Evolutionary conservation across 2,329 filamentous ascomycete genomes (phyloP).

Genomic region (Colletotrichum filicis): DNA sequence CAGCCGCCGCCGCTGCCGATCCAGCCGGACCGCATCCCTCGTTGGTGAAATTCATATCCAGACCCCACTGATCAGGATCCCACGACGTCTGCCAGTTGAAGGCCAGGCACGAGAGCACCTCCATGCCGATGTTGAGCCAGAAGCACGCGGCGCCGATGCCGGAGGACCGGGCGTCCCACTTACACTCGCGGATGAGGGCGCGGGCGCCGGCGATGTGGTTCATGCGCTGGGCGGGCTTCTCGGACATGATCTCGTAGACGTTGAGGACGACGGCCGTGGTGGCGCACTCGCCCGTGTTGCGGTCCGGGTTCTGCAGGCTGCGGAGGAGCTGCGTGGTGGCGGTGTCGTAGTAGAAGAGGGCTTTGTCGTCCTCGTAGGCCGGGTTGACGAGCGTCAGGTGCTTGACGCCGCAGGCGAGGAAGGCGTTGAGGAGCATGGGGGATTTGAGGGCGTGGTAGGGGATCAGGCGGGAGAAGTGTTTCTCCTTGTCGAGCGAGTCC

Average conservation of each 20-base stretch:
- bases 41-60: slow-evolving; percentile 77
- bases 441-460: slow-evolving; percentile 85
- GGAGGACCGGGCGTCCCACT: slow-evolving; percentile 82
- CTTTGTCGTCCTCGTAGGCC: slow-evolving; percentile 79
- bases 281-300: slow-evolving; percentile 86
- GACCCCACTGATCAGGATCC: slow-evolving; percentile 90
- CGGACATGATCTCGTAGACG: slow-evolving; percentile 93
- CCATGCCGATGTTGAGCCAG: slow-evolving; percentile 92
- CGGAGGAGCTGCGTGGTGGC: slow-evolving; percentile 83
- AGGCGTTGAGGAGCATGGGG: slow-evolving; percentile 89
- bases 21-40: slow-evolving; percentile 47
- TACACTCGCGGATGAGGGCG: slow-evolving; percentile 88
- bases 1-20: slow-evolving; percentile 44
- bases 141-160: slow-evolving; percentile 91
- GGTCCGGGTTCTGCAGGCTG: slow-evolving; percentile 83
- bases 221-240: slow-evolving; percentile 82
- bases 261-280: slow-evolving; percentile 89
- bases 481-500: slow-evolving; percentile 87
- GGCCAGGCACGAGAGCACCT: slow-evolving; percentile 87
- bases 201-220: slow-evolving; percentile 88
- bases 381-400: slow-evolving; percentile 80
- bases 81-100: slow-evolving; percentile 89
- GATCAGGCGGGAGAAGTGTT: slow-evolving; percentile 87
- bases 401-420: slow-evolving; percentile 87
- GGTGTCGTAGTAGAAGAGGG: slow-evolving; percentile 84